phyloP scores from a whole-genome alignment of 805 yeast genomes.

The Kazachstania psychrophila region DNA sequence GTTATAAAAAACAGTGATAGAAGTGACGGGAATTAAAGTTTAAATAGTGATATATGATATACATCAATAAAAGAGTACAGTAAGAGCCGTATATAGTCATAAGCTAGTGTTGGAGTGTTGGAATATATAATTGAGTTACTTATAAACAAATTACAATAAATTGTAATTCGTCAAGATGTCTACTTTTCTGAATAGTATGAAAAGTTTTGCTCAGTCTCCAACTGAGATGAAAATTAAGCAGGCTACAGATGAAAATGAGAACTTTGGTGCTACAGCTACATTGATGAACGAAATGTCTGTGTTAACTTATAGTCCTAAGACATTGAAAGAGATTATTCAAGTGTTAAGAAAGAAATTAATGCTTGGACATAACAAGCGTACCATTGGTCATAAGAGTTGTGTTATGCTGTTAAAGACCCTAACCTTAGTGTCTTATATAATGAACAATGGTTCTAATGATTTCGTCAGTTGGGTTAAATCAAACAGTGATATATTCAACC shows the following conservation, averaged over 20 bases:
- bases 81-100: too few relatives aligned
- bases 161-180: too few relatives aligned
- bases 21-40: too few relatives aligned
- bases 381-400: slow-evolving; percentile 28
- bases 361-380: slow-evolving; percentile 12
- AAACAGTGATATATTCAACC: slow-evolving; percentile 21
- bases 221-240: slow-evolving; percentile 33
- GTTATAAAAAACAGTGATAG: too few relatives aligned
- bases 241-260: slow-evolving; percentile 43
- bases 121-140: too few relatives aligned
- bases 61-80: too few relatives aligned
- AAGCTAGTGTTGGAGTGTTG: too few relatives aligned
- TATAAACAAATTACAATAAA: too few relatives aligned
- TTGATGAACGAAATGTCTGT: slow-evolving; percentile 45
- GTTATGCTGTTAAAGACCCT: slow-evolving; percentile 40
- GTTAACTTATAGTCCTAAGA: slow-evolving; percentile 35
- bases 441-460: slow-evolving; percentile 45
- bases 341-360: slow-evolving; percentile 35
- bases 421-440: slow-evolving; percentile 42
- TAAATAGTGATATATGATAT: too few relatives aligned
- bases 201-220: slow-evolving; percentile 27
- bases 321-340: slow-evolving; percentile 33
- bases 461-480: slow-evolving; percentile 41
- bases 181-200: slow-evolving; percentile 19
- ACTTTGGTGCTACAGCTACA: slow-evolving; percentile 47